A percentile compares a stretch with the other conserved stretches of the same genome.
These are phyloP conservation scores for Ochromonas danica DNA, from an alignment of 108 stramenopile species.

Conservation along the genomic window DNA sequence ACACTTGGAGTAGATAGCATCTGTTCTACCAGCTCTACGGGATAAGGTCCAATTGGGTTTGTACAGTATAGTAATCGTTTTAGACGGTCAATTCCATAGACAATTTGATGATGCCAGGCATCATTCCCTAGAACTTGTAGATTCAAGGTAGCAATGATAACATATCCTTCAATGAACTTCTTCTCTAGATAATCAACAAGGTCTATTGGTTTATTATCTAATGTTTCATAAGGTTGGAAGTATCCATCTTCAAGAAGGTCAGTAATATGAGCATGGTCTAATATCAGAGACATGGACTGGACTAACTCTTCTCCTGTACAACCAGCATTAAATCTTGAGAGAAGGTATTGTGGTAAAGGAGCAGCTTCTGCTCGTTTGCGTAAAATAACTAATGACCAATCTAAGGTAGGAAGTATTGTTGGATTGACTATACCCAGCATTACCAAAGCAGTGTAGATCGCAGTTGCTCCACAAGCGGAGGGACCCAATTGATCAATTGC, in stretches of 20 bases:
- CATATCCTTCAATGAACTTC: not conserved
- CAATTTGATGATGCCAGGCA: conserved; percentile 16
- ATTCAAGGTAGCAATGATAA: not conserved
- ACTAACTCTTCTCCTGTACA: conserved; percentile 7
- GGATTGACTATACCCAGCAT: not conserved
- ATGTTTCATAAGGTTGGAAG: not conserved
- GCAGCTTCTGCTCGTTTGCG: not conserved
- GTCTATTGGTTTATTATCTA: not conserved
- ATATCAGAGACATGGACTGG: not conserved
- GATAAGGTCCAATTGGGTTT: not conserved
- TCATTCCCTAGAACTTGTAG: conserved; percentile 4
- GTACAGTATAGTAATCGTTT: not conserved
- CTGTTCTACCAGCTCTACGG: not conserved
- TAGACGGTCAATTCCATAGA: not conserved
- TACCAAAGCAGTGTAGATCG: not conserved
- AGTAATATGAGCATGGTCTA: not conserved
- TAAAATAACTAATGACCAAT: not conserved
- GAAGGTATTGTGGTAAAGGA: not conserved
- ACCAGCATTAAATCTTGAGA: not conserved
- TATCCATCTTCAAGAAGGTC: not conserved
- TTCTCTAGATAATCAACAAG: not conserved
- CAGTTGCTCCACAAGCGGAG: not conserved
- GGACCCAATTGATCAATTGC: not conserved
- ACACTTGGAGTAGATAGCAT: conserved; percentile 10
- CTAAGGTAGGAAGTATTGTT: not conserved